These are phyloP conservation scores for Potentilla sterilis DNA, from an alignment of 306 rosid species.

Conservation along the genomic window DNA sequence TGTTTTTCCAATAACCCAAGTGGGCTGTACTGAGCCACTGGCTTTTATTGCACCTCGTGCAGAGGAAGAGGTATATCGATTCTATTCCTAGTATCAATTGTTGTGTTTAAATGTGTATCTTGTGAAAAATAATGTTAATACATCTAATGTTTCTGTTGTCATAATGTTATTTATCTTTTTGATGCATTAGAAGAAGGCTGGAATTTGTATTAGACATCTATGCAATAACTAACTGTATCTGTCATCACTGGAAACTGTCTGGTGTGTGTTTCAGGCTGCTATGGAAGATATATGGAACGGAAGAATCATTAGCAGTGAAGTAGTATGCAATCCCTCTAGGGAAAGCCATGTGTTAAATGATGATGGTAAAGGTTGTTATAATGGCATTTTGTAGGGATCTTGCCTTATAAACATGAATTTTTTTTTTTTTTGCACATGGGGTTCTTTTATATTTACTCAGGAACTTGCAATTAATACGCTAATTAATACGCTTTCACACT, in stretches of 20 bases:
- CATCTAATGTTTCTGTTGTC: not conserved
- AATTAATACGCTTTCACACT: not conserved
- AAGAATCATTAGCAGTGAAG: conserved; percentile 51
- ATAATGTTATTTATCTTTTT: not conserved
- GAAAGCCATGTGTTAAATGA: conserved; percentile 40
- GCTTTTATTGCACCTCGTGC: conserved; percentile 63
- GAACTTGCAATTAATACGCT: conserved; percentile 4
- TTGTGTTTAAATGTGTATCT: not conserved
- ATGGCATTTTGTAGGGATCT: conserved; percentile 16
- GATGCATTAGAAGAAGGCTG: not conserved
- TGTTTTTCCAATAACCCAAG: conserved; percentile 39
- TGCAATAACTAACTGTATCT: conserved; percentile 6
- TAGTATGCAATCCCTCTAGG: conserved; percentile 27
- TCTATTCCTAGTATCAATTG: not conserved
- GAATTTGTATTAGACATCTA: conserved; percentile 1
- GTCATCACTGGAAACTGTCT: conserved; percentile 14
- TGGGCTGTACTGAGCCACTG: conserved; percentile 45
- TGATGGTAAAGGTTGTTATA: conserved; percentile 36
- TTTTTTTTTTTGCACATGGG: conserved; percentile 11
- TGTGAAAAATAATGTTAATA: not conserved
- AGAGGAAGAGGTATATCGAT: conserved; percentile 61
- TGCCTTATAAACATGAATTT: not conserved
- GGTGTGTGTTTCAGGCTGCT: conserved; percentile 42
- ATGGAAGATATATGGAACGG: conserved; percentile 62
- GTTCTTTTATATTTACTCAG: conserved; percentile 23